Base-by-base conservation (phyloP, 768 basidiomycete species). In the Stropharia rugosoannulata region DNA sequence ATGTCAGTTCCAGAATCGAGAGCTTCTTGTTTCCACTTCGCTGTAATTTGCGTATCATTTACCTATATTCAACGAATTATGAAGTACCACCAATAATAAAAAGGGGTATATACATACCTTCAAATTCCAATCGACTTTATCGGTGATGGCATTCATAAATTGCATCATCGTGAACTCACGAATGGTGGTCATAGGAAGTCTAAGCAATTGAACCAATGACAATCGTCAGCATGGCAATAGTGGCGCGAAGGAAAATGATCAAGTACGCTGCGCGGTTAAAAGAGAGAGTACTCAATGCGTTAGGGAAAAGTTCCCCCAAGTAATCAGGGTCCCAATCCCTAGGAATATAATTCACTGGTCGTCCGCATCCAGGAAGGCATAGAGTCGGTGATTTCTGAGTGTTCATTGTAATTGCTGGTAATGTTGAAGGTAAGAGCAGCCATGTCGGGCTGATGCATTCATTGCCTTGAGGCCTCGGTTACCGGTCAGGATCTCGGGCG, bases 71-170 rank as follows among this genome's bases (percentile, higher is more conserved):
- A 9, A 25, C 15, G 2, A 42, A 35, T n/a, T 9, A 46, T n/a
- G 45, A 15, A 12, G 11, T 27, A 15, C 29, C 42, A 5, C 39
- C 22, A 44, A 29, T 22, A 13, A 9, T 6, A 19, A 35, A 32
- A 36, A 8, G 12, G 19, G 13, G 27, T 35, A 6, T 15, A 15
- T 3, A 27, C 13, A 49, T 58, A 68, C 73, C 59, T 75, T 73
- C 32, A 50, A 49, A 40, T 69, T 47, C 74, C 73, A 74, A 7
- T 69, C 64, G 0, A 60, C 50, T 57, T 75, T 72, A 44, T 75
- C 72, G 0, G 73, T 73, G 10, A 71, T 51, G 18, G 43, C 52
- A 56, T 75, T 72, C 71, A 75, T 74, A 38, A 74, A 62, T 10
- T 62, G 64, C 15, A 72, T 49, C 74, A 74, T 74, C 2, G 63